Conservation (phyloP, 2,329 filamentous ascomycete genomes). For the Claviceps humidiphila region DNA sequence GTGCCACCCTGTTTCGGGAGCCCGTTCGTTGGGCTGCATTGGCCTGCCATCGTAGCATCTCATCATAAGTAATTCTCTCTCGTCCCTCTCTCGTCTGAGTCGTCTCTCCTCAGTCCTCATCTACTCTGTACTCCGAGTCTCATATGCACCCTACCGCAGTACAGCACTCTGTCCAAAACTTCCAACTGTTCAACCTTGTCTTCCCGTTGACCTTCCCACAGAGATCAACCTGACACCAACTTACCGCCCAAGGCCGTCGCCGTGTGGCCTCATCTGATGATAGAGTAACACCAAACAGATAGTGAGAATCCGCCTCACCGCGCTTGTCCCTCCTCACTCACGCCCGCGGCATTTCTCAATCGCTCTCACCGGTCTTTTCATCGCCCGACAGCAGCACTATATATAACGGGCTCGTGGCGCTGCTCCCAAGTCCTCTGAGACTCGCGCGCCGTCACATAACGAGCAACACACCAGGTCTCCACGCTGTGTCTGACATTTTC, state of each 20-base stretch:
- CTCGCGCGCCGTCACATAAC: constrained; percentile 2
- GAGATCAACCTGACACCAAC: constrained; percentile 1
- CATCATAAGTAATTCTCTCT: background rate
- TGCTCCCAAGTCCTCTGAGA: constrained; percentile 5
- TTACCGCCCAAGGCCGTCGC: constrained; percentile 1
- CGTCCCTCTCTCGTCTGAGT: background rate
- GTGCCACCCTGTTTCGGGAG: background rate
- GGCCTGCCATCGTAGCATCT: background rate
- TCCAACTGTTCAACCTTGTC: background rate
- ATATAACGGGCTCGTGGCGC: constrained; percentile 7
- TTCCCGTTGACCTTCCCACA: background rate
- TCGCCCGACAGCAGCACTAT: background rate
- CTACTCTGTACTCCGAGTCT: background rate
- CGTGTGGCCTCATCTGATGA: constrained; percentile 1
- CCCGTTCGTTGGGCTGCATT: background rate
- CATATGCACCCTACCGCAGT: constrained; percentile 6
- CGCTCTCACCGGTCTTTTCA: constrained; percentile 1
- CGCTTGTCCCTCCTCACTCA: constrained; percentile 6
- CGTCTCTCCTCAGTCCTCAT: background rate
- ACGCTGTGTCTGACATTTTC: constrained; percentile 4
- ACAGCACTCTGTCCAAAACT: constrained; percentile 3
- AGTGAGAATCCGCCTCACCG: background rate
- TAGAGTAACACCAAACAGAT: constrained; percentile 2
- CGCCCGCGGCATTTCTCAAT: constrained; percentile 5
- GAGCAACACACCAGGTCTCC: constrained; percentile 2